These are phyloP conservation scores for Spiraea crenata DNA, from an alignment of 331 rosid species.

Conservation along the genomic window DNA sequence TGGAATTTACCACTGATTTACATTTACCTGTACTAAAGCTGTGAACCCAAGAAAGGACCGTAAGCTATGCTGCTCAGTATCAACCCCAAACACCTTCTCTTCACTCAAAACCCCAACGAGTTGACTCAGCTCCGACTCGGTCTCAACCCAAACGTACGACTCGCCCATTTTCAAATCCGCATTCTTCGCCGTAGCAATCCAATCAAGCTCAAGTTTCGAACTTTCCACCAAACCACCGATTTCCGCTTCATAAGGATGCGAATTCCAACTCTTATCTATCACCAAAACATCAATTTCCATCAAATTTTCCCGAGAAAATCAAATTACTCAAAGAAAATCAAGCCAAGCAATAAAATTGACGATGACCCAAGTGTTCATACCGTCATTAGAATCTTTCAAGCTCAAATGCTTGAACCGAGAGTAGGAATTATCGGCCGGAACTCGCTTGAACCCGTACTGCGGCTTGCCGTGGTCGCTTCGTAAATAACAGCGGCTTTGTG, in stretches of 20 bases:
- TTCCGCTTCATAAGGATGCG: constrained; percentile 70
- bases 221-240: constrained; percentile 42
- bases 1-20: neutral
- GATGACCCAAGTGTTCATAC: constrained; percentile 20
- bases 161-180: constrained; percentile 46
- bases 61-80: constrained; percentile 87
- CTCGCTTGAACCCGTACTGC: constrained; percentile 67
- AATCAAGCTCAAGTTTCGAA: constrained; percentile 41
- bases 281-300: constrained; percentile 13
- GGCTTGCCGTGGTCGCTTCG: constrained; percentile 57
- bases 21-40: constrained; percentile 69
- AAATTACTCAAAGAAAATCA: neutral
- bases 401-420: constrained; percentile 66
- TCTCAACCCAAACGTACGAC: constrained; percentile 63
- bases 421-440: constrained; percentile 72
- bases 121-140: constrained; percentile 52
- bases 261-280: constrained; percentile 46
- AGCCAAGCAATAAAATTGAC: neutral
- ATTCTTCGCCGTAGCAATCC: constrained; percentile 32
- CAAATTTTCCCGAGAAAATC: constrained; percentile 5
- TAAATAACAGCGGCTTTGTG: constrained; percentile 55
- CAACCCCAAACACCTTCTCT: constrained; percentile 66
- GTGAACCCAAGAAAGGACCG: constrained; percentile 83
- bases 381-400: constrained; percentile 23
- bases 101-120: constrained; percentile 50